These are phyloP conservation scores for Collybiopsis confluens DNA, from an alignment of 768 basidiomycete species.

Conservation along the genomic window DNA sequence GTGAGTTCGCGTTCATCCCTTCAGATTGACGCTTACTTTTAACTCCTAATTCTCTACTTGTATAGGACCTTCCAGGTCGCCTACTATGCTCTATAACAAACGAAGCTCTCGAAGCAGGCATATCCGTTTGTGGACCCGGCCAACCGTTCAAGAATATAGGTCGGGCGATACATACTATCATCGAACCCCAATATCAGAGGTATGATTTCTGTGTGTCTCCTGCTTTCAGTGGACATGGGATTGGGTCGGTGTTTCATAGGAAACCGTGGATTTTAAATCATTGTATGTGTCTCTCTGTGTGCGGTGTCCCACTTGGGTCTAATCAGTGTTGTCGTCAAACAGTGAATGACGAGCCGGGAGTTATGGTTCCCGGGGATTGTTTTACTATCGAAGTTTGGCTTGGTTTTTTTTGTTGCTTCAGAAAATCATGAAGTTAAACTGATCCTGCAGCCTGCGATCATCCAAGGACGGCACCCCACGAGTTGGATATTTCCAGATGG, in stretches of 20 bases:
- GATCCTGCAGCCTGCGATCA: constrained; percentile 56
- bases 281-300: no score
- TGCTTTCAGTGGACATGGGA: constrained; percentile 83
- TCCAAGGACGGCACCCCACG: constrained; percentile 66
- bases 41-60: no score
- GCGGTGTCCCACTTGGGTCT: no score
- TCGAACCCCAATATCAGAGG: constrained; percentile 20
- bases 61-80: constrained; percentile 71
- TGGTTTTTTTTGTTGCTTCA: background rate
- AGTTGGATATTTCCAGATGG: constrained; percentile 86
- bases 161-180: constrained; percentile 54
- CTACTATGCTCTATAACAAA: constrained; percentile 63
- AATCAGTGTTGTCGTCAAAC: background rate
- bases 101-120: constrained; percentile 63
- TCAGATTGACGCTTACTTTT: no score
- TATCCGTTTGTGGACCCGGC: constrained; percentile 73
- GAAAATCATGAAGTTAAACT: background rate
- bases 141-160: constrained; percentile 69
- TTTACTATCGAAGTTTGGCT: constrained; percentile 83
- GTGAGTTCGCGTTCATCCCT: constrained; percentile 33
- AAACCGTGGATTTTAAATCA: constrained; percentile 82
- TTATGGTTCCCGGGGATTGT: constrained; percentile 82
- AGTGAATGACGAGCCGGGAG: constrained; percentile 82
- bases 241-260: constrained; percentile 76
- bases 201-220: constrained; percentile 57